A percentile compares a stretch with the other conserved stretches of the same genome.
Evolutionary conservation across 495 filamentous ascomycete species (phyloP).

Genomic region (Talaromyces liani): DNA sequence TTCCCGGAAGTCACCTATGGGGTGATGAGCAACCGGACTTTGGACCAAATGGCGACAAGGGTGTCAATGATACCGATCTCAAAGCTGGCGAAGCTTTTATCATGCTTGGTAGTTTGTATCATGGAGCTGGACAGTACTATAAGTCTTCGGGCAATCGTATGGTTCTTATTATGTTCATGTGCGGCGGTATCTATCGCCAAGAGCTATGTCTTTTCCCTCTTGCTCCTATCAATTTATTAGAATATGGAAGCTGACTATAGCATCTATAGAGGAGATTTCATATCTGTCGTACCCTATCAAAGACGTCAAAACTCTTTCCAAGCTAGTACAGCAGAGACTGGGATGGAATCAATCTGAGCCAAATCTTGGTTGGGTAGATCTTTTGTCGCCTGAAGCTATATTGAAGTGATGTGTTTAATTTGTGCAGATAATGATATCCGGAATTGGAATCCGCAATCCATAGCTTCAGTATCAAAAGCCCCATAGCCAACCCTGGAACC

Average conservation of each 20-base stretch:
- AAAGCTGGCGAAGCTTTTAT: neutral
- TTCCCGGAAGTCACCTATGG: neutral
- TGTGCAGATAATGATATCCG: too few species aligned
- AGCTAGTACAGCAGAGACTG: neutral
- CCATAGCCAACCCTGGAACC: too few species aligned
- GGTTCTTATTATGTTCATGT: constrained; percentile 6
- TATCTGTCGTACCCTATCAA: neutral
- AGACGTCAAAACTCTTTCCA: neutral
- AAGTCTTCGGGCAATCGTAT: neutral
- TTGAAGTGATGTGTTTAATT: neutral
- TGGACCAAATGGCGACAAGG: neutral
- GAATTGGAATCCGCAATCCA: too few species aligned
- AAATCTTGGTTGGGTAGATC: constrained; percentile 1
- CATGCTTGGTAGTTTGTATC: neutral
- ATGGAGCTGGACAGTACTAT: neutral
- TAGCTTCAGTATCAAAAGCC: too few species aligned
- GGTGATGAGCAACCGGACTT: neutral
- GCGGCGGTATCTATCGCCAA: neutral
- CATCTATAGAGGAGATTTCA: neutral
- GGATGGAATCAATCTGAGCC: constrained; percentile 1
- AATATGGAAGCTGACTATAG: neutral
- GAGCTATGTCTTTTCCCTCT: neutral
- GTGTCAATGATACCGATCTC: neutral
- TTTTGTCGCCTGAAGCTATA: neutral
- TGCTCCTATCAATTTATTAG: neutral